Evolutionary conservation across 164 flowering plant genomes (phyloP), one percentile per base, ranked within the genome.

Genomic region (Vitis riparia): DNA sequence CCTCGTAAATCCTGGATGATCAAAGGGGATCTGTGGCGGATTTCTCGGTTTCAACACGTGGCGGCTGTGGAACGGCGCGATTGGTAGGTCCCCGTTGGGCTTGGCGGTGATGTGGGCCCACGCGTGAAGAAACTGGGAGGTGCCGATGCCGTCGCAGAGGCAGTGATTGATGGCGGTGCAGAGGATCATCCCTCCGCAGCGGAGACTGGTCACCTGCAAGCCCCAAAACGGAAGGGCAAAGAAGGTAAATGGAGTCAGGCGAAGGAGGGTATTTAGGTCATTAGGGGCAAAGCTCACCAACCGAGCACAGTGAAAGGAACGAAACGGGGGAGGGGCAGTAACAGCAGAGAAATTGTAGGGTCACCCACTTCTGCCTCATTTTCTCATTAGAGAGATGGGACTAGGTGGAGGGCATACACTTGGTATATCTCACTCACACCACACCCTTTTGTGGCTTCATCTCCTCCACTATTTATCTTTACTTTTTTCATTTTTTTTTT

Each of bases 101-200:
- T 83, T 79, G 16, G 79, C 56, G 15, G 86, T 77, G 17, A 82
- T 16, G 71, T 89, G 85, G 81, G 99, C 93, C 97, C 97, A 94
- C 0, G 90, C 95, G 13, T 87, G 88, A 12, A 94, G 72, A 68
- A 94, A 92, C 57, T 92, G 97, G 0, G 94, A 84, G 9, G 95
- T 82, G 44, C 97, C 99, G 12, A 92, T 85, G 32, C 95, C 99
- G 68, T 94, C 99, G 53, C 94, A 91, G 1, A 94, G 68, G 61
- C 98, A 88, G 74, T 94, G 99, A 60, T 81, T 87, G 68, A 94
- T 87, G 52, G 91, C 94, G 51, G 89, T 86, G 73, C 92, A 89
- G 1, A 94, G 66, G 63, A 92, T 82, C 97, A 89, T 86, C 0
- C 94, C 97, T 55, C 97, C 98, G 51, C 97, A 89, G 1, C 87